phyloP scores from a whole-genome alignment of 768 basidiomycete species.

The Lepiota subincarnata region DNA sequence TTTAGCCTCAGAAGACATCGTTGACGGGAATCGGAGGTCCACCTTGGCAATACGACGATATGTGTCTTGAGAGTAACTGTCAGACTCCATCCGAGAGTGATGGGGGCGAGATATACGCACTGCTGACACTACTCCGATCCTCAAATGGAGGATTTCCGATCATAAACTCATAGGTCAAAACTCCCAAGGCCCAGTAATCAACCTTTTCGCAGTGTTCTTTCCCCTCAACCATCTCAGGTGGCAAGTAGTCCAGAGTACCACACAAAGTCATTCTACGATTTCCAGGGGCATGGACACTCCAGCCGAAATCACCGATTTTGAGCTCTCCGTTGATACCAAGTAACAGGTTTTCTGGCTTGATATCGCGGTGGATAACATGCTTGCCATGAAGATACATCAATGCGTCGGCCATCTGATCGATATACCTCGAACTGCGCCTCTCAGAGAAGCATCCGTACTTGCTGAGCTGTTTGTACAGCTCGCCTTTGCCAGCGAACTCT shows the following conservation, averaged over 20 bases:
- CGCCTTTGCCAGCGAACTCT: conserved; percentile 96
- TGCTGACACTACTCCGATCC: conserved; percentile 71
- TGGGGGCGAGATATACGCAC: conserved; percentile 35
- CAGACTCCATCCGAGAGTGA: neutral
- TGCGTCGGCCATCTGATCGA: conserved; percentile 98
- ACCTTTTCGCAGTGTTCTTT: conserved; percentile 86
- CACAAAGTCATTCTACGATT: conserved; percentile 88
- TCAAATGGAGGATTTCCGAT: conserved; percentile 81
- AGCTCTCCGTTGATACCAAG: conserved; percentile 93
- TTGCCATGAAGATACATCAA: conserved; percentile 88
- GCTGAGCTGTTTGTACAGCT: conserved; percentile 92
- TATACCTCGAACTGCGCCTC: conserved; percentile 82
- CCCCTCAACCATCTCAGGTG: conserved; percentile 97
- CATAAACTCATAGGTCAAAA: conserved; percentile 94
- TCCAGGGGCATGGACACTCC: conserved; percentile 95
- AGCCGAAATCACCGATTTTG: conserved; percentile 98
- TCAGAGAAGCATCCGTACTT: conserved; percentile 87
- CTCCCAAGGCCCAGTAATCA: conserved; percentile 95
- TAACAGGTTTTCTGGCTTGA: conserved; percentile 97
- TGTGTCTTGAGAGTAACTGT: conserved; percentile 52
- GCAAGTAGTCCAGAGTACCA: conserved; percentile 94
- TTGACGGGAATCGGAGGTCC: conserved; percentile 65
- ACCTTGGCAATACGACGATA: conserved; percentile 86
- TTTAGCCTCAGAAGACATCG: conserved; percentile 58
- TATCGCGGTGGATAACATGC: conserved; percentile 98